Evolutionary conservation across 192 early-diverging fungal genomes (phyloP).

Genomic region (Backusella morwellensis): DNA sequence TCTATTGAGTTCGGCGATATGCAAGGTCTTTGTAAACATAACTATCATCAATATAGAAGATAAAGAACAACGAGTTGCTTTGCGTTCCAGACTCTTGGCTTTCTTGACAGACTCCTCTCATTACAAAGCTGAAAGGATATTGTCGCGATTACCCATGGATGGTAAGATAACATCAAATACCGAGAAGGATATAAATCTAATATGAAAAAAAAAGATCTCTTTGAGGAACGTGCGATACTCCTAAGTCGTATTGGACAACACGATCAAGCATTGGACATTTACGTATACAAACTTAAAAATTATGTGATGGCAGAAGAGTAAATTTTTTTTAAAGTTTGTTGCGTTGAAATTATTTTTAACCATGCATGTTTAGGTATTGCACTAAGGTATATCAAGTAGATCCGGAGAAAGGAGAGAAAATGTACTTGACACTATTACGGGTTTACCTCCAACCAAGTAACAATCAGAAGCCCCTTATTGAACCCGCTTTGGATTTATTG

Average conservation of each 20-base stretch:
- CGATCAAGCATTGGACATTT: conserved; percentile 80
- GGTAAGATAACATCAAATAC: conserved; percentile 33
- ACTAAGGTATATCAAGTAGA: conserved; percentile 51
- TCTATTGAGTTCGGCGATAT: not conserved
- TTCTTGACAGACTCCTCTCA: conserved; percentile 69
- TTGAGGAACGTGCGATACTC: conserved; percentile 79
- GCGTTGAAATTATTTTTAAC: not conserved
- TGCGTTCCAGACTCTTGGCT: conserved; percentile 42
- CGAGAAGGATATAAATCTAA: not conserved
- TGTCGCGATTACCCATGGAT: conserved; percentile 73
- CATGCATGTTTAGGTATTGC: conserved; percentile 52
- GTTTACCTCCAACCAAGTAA: conserved; percentile 56
- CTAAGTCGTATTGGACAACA: conserved; percentile 83
- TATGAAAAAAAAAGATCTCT: conserved; percentile 53
- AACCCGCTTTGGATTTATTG: conserved; percentile 59
- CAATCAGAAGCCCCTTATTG: conserved; percentile 46
- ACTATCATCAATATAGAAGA: not conserved
- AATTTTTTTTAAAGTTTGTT: not conserved
- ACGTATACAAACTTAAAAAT: conserved; percentile 77
- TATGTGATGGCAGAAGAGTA: conserved; percentile 68
- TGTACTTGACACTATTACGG: conserved; percentile 64
- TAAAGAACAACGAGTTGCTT: not conserved
- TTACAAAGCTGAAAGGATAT: conserved; percentile 76
- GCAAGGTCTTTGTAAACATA: conserved; percentile 6
- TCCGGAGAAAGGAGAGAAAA: conserved; percentile 45